Evolutionary conservation across 371 early-diverging fungal genomes (phyloP).

Genomic region (Mortierella sp.): DNA sequence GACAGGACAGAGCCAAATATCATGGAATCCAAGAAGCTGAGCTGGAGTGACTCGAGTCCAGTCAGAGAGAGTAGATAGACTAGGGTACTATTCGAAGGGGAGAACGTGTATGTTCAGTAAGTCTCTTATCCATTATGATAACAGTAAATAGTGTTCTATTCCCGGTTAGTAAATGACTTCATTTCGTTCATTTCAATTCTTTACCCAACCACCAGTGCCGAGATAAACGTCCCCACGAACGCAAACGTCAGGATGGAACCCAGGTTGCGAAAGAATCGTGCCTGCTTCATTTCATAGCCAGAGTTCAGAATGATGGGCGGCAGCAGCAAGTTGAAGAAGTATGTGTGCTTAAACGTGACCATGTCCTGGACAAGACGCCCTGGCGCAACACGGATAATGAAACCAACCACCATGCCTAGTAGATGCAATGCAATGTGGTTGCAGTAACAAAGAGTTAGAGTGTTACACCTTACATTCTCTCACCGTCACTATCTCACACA

Average conservation of each 20-base stretch:
- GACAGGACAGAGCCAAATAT: slow-evolving; percentile 93
- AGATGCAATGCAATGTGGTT: background rate
- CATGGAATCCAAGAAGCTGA: slow-evolving; percentile 88
- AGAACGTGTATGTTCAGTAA: no score
- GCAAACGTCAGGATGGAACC: slow-evolving; percentile 93
- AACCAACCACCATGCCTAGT: slow-evolving; percentile 87
- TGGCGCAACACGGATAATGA: slow-evolving; percentile 81
- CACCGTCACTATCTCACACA: no score
- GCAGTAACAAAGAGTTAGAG: background rate
- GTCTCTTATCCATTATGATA: no score
- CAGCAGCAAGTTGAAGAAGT: slow-evolving; percentile 94
- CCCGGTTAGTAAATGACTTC: background rate
- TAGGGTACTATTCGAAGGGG: slow-evolving; percentile 64
- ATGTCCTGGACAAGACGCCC: slow-evolving; percentile 80
- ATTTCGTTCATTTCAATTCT: background rate
- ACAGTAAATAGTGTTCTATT: background rate
- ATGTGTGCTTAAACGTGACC: slow-evolving; percentile 91
- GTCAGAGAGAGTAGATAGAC: slow-evolving; percentile 77
- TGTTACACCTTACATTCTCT: no score
- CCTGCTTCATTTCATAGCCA: slow-evolving; percentile 92
- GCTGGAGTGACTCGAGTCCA: slow-evolving; percentile 73
- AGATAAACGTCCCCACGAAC: slow-evolving; percentile 90
- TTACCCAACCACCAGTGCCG: slow-evolving; percentile 89
- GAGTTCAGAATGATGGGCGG: slow-evolving; percentile 97
- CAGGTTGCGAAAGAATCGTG: slow-evolving; percentile 88